Conservation (phyloP, 2,329 filamentous ascomycete species). For the Colletotrichum lupini region DNA sequence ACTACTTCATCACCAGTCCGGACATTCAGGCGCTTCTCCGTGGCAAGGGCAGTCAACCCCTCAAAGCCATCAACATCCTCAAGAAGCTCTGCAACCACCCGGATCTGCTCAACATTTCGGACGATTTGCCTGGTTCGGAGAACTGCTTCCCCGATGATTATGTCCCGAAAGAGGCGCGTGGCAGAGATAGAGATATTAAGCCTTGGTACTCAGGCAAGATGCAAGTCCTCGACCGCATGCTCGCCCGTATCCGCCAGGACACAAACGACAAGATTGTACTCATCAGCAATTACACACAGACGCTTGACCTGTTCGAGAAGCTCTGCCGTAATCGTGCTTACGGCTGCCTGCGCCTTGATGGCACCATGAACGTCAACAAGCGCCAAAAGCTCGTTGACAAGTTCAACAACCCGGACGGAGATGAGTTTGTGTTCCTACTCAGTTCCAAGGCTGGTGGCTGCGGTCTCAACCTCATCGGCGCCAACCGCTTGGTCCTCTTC, state of each 20-base stretch:
- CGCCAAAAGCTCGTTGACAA: slow-evolving; percentile 96
- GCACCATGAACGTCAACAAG: slow-evolving; percentile 98
- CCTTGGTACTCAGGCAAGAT: slow-evolving; percentile 98
- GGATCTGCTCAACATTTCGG: slow-evolving; percentile 84
- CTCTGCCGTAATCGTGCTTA: slow-evolving; percentile 88
- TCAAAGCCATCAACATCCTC: slow-evolving; percentile 95
- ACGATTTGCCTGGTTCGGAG: slow-evolving; percentile 90
- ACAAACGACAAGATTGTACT: slow-evolving; percentile 99
- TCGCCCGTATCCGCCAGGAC: slow-evolving; percentile 92
- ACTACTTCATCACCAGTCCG: slow-evolving; percentile 95
- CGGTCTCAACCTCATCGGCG: slow-evolving; percentile 94
- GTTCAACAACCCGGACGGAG: slow-evolving; percentile 92
- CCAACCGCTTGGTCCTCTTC: slow-evolving; percentile 94
- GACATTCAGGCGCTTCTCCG: slow-evolving; percentile 92
- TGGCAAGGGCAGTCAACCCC: slow-evolving; percentile 93
- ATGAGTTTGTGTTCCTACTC: slow-evolving; percentile 94
- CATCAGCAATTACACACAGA: slow-evolving; percentile 98
- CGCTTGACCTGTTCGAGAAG: slow-evolving; percentile 91
- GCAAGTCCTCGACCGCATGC: slow-evolving; percentile 97
- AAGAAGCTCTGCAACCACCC: slow-evolving; percentile 99
- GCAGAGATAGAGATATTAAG: slow-evolving; percentile 91
- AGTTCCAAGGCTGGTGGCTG: slow-evolving; percentile 97
- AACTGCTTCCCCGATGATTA: slow-evolving; percentile 86
- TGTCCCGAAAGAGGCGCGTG: slow-evolving; percentile 86
- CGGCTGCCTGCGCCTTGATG: slow-evolving; percentile 88